A percentile compares a stretch with the other conserved stretches of the same genome.
These are phyloP conservation scores for Suillus spraguei DNA, from an alignment of 768 basidiomycete genomes.

Conservation along the genomic window DNA sequence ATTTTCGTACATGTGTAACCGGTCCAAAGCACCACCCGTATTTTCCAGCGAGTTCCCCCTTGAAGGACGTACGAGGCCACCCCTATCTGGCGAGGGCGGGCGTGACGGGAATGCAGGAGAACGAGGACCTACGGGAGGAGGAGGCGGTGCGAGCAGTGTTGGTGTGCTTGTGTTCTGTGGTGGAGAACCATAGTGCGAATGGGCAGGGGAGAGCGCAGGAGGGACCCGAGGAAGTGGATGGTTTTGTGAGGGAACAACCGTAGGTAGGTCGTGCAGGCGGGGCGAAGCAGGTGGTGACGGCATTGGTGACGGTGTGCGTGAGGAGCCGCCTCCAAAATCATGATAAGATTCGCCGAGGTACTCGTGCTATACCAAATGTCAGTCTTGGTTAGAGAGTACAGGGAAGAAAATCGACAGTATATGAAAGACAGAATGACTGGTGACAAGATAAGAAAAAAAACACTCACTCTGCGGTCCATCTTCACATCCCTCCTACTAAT, in stretches of 20 bases:
- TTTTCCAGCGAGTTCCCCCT: conserved; percentile 26
- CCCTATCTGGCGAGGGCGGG: conserved; percentile 69
- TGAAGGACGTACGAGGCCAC: conserved; percentile 15
- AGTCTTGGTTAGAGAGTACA: background rate
- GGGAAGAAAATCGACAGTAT: conserved; percentile 21
- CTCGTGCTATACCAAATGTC: conserved; percentile 23
- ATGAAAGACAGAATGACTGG: conserved; percentile 26
- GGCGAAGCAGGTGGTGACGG: conserved; percentile 28
- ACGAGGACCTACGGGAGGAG: conserved; percentile 72
- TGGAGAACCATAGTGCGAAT: conserved; percentile 21
- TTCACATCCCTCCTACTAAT: conserved; percentile 68
- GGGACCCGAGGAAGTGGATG: conserved; percentile 44
- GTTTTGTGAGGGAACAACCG: conserved; percentile 31
- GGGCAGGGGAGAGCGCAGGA: conserved; percentile 22
- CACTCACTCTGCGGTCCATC: conserved; percentile 66
- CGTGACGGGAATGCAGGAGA: conserved; percentile 59
- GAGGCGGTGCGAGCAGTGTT: conserved; percentile 61
- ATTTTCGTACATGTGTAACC: conserved; percentile 30
- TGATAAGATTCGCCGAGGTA: conserved; percentile 22
- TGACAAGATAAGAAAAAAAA: background rate
- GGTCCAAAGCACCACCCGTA: conserved; percentile 30
- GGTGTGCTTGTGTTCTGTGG: conserved; percentile 29
- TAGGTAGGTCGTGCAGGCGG: conserved; percentile 34
- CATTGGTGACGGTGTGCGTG: conserved; percentile 36
- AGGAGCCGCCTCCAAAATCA: conserved; percentile 24